Base-by-base conservation (phyloP, 2,329 filamentous ascomycete species). In the Aspergillus felis region DNA sequence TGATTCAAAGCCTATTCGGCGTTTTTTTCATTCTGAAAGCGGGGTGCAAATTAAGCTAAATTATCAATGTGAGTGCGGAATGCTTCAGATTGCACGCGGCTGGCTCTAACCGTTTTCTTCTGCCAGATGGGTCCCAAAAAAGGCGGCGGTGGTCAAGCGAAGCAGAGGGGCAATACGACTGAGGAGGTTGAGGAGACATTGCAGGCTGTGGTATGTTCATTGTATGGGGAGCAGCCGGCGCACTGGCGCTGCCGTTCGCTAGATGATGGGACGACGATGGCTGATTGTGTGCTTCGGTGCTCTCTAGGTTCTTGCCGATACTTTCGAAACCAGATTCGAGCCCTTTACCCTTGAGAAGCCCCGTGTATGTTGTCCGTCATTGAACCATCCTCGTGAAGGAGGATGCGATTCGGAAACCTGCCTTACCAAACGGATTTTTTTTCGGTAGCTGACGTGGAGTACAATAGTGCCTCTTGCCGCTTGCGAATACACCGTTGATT, bases 401-500 rank as follows among this genome's bases (percentile, higher is more conserved):
- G 10, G 20, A 6, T 10, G 51, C 8, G 48, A 47, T 41, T 27
- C 22, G 20, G 28, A 51, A 35, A 6, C 35, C 5, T 27, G 14
- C 25, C 35, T n/a, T 10, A 7, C 32, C 32, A 17, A 14, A 38
- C 0, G 32, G 32, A 2, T 38, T 1, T 38, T 44, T 50, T 46
- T 41, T 52, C 60, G 24, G 58, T 28, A 6, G 41, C 22, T 12
- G 17, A 29, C 17, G 35, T 14, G 51, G 29, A 20, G 52, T 9
- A 41, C 3, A n/a, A 29, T 68, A 95, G 90, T 97, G 94, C 79
- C 87, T 99, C 32, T 82, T 99, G 6, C 92, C 93, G 10, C 83
- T 99, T 59, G 94, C 91, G 59, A 97, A 97, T 74, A 92, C 88
- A 1, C 93, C 94, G 38, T 81, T 99, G 61, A 96, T 99, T 77